These are phyloP conservation scores for Neocucurbitaria cava DNA, from an alignment of 2,329 filamentous ascomycete species.

Conservation along the genomic window DNA sequence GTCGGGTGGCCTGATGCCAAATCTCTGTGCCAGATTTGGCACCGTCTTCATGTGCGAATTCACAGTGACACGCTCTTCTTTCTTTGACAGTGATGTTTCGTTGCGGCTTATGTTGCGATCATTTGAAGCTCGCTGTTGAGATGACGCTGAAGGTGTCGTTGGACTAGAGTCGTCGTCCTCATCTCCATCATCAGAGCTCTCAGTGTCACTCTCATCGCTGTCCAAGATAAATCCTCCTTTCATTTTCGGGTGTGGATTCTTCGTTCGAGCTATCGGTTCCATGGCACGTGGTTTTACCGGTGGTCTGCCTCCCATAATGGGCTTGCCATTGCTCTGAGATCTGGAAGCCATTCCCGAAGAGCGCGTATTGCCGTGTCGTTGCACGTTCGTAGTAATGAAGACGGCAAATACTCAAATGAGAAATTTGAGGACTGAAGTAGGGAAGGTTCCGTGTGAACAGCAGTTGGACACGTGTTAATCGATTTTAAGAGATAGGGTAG, in stretches of 20 bases:
- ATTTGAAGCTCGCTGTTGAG: background rate
- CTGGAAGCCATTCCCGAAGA: background rate
- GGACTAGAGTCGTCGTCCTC: background rate
- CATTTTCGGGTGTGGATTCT: slow-evolving; percentile 2
- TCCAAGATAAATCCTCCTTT: slow-evolving; percentile 16
- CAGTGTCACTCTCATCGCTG: slow-evolving; percentile 7
- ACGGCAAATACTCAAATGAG: too few species aligned
- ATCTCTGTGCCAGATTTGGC: too few species aligned
- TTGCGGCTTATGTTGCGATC: background rate
- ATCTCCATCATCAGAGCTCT: background rate
- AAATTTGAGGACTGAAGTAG: too few species aligned
- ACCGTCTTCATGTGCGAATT: background rate
- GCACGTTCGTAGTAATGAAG: too few species aligned
- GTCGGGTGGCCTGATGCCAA: too few species aligned
- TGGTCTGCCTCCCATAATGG: background rate
- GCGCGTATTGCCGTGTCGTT: too few species aligned
- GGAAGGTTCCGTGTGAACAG: too few species aligned
- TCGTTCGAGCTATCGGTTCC: background rate
- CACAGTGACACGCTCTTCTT: background rate
- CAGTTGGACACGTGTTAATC: too few species aligned
- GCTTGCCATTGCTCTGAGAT: background rate
- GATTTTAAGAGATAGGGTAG: too few species aligned
- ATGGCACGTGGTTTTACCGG: background rate
- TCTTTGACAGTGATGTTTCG: background rate
- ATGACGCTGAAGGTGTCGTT: background rate